A percentile compares a stretch with the other conserved stretches of the same genome.
Conservation (phyloP, 2,329 filamentous ascomycete genomes). For the Endocalyx cinctus region DNA sequence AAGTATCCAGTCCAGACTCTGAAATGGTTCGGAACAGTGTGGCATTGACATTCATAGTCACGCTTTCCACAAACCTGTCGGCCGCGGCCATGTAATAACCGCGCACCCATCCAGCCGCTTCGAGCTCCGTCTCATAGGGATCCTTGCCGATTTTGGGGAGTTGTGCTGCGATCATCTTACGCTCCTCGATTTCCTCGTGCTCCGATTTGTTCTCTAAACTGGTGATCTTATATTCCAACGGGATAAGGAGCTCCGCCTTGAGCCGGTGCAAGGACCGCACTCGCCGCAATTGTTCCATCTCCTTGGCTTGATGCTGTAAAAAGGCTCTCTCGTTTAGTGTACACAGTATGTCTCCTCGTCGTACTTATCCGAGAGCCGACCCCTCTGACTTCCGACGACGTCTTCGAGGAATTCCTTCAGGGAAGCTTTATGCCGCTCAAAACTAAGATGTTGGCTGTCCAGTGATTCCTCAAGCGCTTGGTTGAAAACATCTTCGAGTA, state of each 20-base stretch:
- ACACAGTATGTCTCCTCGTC: slow-evolving; percentile 55
- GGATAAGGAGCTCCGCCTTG: slow-evolving; percentile 31
- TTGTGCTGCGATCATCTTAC: slow-evolving; percentile 37
- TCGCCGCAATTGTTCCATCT: slow-evolving; percentile 40
- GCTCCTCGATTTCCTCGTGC: slow-evolving; percentile 42
- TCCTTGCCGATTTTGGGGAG: slow-evolving; percentile 50
- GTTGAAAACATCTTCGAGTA: slow-evolving; percentile 43
- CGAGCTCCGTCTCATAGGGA: slow-evolving; percentile 54
- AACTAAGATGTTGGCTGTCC: slow-evolving; percentile 45
- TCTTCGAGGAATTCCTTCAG: slow-evolving; percentile 40
- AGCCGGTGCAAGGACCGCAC: slow-evolving; percentile 48
- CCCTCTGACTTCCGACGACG: slow-evolving; percentile 30
- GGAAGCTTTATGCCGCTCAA: slow-evolving; percentile 39
- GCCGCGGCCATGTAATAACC: slow-evolving; percentile 68
- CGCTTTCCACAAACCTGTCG: slow-evolving; percentile 56
- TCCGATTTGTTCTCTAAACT: slow-evolving; percentile 37
- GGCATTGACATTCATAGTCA: slow-evolving; percentile 29
- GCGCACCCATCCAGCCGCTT: slow-evolving; percentile 57
- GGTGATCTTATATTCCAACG: slow-evolving; percentile 28
- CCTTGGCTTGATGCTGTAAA: slow-evolving; percentile 41
- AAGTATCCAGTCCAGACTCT: no score
- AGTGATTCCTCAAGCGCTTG: slow-evolving; percentile 44
- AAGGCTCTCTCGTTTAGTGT: slow-evolving; percentile 48
- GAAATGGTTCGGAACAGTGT: slow-evolving; percentile 25
- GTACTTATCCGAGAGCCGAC: slow-evolving; percentile 41